phyloP scores from a whole-genome alignment of 768 basidiomycete genomes.

The Amanita fuliginea region DNA sequence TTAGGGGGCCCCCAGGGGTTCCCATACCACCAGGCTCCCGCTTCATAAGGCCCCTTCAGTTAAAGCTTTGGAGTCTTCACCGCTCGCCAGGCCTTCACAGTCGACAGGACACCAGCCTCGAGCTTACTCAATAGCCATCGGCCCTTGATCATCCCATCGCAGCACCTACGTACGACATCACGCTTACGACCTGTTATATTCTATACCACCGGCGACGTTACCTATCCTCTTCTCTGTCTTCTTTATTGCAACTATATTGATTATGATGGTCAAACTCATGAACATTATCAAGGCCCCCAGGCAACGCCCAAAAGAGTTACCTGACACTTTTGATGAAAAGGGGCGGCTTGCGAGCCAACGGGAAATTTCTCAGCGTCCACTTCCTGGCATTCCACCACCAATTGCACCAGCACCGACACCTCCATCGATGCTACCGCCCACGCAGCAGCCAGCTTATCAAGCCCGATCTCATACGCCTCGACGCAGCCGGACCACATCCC shows the following conservation, averaged over 20 bases:
- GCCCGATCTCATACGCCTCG: neutral
- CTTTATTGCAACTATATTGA: neutral
- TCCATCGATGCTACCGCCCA: neutral
- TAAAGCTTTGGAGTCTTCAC: neutral
- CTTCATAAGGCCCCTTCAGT: neutral
- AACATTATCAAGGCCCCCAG: constrained; percentile 5
- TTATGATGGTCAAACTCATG: neutral
- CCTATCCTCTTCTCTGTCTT: neutral
- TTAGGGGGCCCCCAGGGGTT: neutral
- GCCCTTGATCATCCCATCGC: neutral
- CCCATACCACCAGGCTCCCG: neutral
- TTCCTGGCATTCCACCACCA: neutral
- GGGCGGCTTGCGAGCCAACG: neutral
- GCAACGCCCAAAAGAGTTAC: neutral
- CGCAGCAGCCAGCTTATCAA: neutral
- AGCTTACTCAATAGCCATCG: neutral
- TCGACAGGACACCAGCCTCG: neutral
- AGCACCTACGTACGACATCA: neutral
- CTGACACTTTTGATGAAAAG: constrained; percentile 2
- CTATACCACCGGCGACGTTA: neutral
- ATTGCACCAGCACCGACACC: neutral
- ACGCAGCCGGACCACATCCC: neutral
- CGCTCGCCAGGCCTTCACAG: neutral
- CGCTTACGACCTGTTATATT: constrained; percentile 3
- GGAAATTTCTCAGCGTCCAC: neutral